Percentiles rank a stretch among this genome's conserved stretches.
phyloP scores from a whole-genome alignment of 1,284 basidiomycete species.

The Cryptococcus maquisensis region DNA sequence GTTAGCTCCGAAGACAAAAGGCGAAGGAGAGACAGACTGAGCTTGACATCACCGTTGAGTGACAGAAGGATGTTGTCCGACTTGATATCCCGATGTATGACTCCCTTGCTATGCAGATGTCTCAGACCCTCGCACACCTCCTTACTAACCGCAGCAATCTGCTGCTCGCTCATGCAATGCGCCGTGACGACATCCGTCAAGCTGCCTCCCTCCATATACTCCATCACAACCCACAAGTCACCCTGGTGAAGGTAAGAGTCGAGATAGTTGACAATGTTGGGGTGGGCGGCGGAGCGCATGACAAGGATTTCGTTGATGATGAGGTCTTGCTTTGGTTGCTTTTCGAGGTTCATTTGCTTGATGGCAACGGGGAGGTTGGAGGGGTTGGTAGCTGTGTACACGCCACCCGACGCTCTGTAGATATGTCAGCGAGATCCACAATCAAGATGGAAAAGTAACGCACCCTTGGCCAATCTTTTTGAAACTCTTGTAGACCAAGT shows the following conservation, averaged over 20 bases:
- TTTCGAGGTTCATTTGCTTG: constrained; percentile 99
- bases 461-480: constrained; percentile 98
- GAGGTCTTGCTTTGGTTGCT: constrained; percentile 98
- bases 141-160: constrained; percentile 87
- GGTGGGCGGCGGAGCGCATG: constrained; percentile 92
- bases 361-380: constrained; percentile 93
- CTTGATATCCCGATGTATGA: constrained; percentile 98
- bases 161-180: constrained; percentile 87
- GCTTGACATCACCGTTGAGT: constrained; percentile 91
- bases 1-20: constrained; percentile 3
- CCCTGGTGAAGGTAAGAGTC: constrained; percentile 97
- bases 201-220: constrained; percentile 93
- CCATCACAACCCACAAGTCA: constrained; percentile 99
- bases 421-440: constrained; percentile 22
- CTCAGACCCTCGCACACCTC: constrained; percentile 88
- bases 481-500: constrained; percentile 82
- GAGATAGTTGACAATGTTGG: constrained; percentile 99
- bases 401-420: constrained; percentile 84
- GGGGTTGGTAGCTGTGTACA: constrained; percentile 96
- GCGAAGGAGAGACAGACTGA: constrained; percentile 57
- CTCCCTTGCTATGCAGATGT: constrained; percentile 88
- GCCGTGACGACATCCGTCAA: constrained; percentile 95
- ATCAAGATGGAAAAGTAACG: constrained; percentile 41
- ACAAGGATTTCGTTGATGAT: constrained; percentile 99
- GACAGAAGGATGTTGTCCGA: constrained; percentile 92